phyloP scores from a whole-genome alignment of 2,329 filamentous ascomycete genomes.

The Acarospora socialis region DNA sequence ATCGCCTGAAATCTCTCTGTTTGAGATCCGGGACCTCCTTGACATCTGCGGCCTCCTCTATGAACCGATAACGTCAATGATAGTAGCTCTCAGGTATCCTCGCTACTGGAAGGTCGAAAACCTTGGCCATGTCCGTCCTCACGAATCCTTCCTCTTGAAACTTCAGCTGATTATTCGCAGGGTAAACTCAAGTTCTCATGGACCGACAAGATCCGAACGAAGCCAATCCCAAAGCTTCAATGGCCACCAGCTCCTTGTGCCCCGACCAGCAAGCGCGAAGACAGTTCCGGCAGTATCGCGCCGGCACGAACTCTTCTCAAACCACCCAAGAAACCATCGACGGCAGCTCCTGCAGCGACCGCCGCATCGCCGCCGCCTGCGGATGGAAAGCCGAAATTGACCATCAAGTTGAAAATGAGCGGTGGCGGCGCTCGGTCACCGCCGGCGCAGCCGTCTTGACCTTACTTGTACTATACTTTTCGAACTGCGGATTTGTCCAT shows the following conservation, averaged over 20 bases:
- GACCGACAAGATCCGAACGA: slow-evolving; percentile 26
- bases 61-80: slow-evolving; percentile 34
- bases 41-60: slow-evolving; percentile 45
- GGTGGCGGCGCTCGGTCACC: slow-evolving; percentile 2
- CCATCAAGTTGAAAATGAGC: slow-evolving; percentile 11
- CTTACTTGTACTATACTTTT: too few species aligned
- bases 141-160: slow-evolving; percentile 5
- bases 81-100: slow-evolving; percentile 39
- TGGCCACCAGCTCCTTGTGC: slow-evolving; percentile 9
- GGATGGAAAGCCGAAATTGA: slow-evolving; percentile 7
- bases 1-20: slow-evolving; percentile 34
- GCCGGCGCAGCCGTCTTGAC: too few species aligned
- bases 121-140: slow-evolving; percentile 32
- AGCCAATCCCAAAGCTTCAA: slow-evolving; percentile 17
- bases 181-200: slow-evolving; percentile 30
- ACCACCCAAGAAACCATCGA: neutral
- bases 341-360: slow-evolving; percentile 24
- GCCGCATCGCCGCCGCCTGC: slow-evolving; percentile 16
- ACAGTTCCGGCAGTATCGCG: slow-evolving; percentile 3
- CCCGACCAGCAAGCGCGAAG: slow-evolving; percentile 5
- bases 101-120: slow-evolving; percentile 42
- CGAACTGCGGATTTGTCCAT: too few species aligned
- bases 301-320: slow-evolving; percentile 16
- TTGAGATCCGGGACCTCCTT: slow-evolving; percentile 41
- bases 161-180: slow-evolving; percentile 16